Conservation (phyloP, 140 eudicot species). For the Senecio squalidus region DNA sequence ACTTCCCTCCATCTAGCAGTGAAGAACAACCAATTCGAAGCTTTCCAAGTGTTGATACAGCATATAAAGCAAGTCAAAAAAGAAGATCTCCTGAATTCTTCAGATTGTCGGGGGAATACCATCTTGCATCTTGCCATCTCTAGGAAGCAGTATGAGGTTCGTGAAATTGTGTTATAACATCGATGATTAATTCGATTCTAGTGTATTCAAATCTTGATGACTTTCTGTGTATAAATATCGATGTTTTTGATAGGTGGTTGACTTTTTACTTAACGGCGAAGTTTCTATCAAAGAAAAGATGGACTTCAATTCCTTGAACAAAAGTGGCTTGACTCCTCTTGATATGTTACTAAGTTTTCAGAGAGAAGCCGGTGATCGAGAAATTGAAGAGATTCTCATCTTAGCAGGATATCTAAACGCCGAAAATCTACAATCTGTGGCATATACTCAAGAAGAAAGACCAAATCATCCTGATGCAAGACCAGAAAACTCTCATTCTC, state of each 20-base stretch:
- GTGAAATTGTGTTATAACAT: not conserved
- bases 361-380: slow-evolving; percentile 38
- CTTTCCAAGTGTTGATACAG: slow-evolving; percentile 6
- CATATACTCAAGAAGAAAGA: not conserved
- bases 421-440: slow-evolving; percentile 3
- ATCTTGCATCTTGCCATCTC: slow-evolving; percentile 44
- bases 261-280: slow-evolving; percentile 29
- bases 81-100: slow-evolving; percentile 21
- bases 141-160: slow-evolving; percentile 39
- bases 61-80: slow-evolving; percentile 25
- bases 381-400: slow-evolving; percentile 28
- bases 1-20: slow-evolving; percentile 50
- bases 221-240: too few relatives aligned
- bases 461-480: not conserved
- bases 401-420: slow-evolving; percentile 22
- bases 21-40: slow-evolving; percentile 34
- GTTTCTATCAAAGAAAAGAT: slow-evolving; percentile 12
- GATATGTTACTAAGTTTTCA: slow-evolving; percentile 27
- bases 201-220: too few relatives aligned
- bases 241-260: slow-evolving; percentile 28
- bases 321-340: slow-evolving; percentile 36
- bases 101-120: slow-evolving; percentile 36
- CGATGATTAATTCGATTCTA: too few relatives aligned
- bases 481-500: not conserved
- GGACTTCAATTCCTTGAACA: slow-evolving; percentile 34